phyloP scores from a whole-genome alignment of 306 rosid genomes.

The Acmispon strigosus region DNA sequence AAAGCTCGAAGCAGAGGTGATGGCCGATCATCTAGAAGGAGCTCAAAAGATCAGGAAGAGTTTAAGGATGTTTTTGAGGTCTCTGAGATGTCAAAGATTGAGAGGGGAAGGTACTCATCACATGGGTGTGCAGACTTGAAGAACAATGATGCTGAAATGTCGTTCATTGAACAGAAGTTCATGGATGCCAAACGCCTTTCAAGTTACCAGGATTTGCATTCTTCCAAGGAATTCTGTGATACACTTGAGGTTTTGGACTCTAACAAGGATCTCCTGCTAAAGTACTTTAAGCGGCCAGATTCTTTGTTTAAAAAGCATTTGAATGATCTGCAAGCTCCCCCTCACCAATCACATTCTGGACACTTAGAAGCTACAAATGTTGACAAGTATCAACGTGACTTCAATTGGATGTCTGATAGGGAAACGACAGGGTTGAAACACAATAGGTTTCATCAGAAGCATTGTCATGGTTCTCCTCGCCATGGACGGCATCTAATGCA shows the following conservation, averaged over 20 bases:
- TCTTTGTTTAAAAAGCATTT: slow-evolving; percentile 85
- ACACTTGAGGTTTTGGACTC: slow-evolving; percentile 80
- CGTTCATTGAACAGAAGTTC: slow-evolving; percentile 78
- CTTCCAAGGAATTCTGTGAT: slow-evolving; percentile 69
- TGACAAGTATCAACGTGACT: slow-evolving; percentile 36
- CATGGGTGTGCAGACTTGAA: slow-evolving; percentile 36
- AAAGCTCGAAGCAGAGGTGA: slow-evolving; percentile 42
- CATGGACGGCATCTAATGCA: slow-evolving; percentile 39
- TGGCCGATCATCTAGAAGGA: slow-evolving; percentile 44
- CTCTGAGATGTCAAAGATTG: slow-evolving; percentile 50
- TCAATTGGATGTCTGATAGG: slow-evolving; percentile 39
- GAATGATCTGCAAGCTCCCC: slow-evolving; percentile 52
- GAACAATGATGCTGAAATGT: slow-evolving; percentile 62
- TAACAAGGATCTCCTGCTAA: slow-evolving; percentile 75
- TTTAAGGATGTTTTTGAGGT: slow-evolving; percentile 96
- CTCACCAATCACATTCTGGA: slow-evolving; percentile 42
- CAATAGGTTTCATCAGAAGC: slow-evolving; percentile 44
- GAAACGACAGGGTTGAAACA: slow-evolving; percentile 31
- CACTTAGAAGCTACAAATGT: slow-evolving; percentile 32
- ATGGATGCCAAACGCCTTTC: slow-evolving; percentile 86
- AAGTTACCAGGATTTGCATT: slow-evolving; percentile 58
- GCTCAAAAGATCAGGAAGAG: slow-evolving; percentile 62
- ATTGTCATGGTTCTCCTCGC: slow-evolving; percentile 28
- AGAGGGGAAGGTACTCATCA: slow-evolving; percentile 43
- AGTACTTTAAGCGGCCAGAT: slow-evolving; percentile 78